These are phyloP conservation scores for Diddensiella santjacobensis DNA, from an alignment of 805 yeast species.

Conservation along the genomic window DNA sequence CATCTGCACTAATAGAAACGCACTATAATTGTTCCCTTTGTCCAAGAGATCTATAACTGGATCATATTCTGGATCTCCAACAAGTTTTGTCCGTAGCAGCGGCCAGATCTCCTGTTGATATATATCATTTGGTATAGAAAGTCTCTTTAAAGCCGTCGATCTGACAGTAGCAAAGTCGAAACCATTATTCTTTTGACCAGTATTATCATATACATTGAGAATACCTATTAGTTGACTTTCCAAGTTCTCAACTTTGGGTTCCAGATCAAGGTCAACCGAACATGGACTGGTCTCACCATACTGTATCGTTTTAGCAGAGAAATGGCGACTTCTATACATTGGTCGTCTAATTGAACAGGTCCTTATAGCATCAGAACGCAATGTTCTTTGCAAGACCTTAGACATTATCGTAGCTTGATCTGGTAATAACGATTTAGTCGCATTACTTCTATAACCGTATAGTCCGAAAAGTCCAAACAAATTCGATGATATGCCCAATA, in stretches of 20 bases:
- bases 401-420: not conserved
- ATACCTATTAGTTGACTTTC: not conserved
- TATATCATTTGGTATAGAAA: no score
- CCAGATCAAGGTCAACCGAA: no score
- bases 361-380: not conserved
- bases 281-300: no score
- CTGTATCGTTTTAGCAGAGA: not conserved
- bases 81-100: not conserved
- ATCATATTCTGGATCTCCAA: conserved; percentile 5
- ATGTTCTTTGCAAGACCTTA: not conserved
- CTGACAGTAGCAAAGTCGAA: no score
- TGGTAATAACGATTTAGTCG: not conserved
- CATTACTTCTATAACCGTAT: no score
- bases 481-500: no score
- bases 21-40: not conserved
- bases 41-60: conserved; percentile 1
- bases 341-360: not conserved
- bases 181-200: no score
- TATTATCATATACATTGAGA: not conserved
- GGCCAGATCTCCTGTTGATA: not conserved
- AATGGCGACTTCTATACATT: not conserved
- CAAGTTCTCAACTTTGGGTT: no score
- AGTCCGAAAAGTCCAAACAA: no score
- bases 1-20: not conserved
- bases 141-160: no score